phyloP scores from a whole-genome alignment of 2,329 filamentous ascomycete genomes.

The Trichoderma semiorbis region DNA sequence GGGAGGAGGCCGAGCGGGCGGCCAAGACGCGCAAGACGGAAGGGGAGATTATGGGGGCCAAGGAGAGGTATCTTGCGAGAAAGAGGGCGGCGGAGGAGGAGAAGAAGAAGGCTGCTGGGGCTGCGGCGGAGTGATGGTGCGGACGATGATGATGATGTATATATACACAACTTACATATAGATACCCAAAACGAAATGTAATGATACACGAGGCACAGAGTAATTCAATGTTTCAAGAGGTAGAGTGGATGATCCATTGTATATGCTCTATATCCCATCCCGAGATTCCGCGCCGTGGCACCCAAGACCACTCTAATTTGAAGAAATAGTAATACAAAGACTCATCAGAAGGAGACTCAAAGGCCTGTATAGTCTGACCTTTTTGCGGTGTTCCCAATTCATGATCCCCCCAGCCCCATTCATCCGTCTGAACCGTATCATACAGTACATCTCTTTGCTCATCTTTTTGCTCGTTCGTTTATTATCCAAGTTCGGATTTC shows the following conservation, averaged over 20 bases:
- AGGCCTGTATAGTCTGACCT: background rate
- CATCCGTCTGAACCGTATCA: background rate
- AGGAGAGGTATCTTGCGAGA: slow-evolving; percentile 73
- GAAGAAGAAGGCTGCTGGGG: slow-evolving; percentile 50
- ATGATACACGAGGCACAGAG: background rate
- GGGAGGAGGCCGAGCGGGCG: slow-evolving; percentile 58
- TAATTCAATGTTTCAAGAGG: background rate
- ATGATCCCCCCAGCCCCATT: background rate
- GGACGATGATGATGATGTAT: background rate
- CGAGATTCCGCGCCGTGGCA: background rate
- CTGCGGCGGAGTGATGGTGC: background rate
- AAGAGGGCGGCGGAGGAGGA: slow-evolving; percentile 72
- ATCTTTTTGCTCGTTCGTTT: background rate
- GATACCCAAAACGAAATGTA: background rate
- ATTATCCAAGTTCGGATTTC: background rate
- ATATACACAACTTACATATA: slow-evolving; percentile 28
- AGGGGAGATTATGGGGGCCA: slow-evolving; percentile 70
- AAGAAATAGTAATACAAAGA: slow-evolving; percentile 5
- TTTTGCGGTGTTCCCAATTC: background rate
- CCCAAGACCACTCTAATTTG: slow-evolving; percentile 6
- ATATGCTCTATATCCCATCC: slow-evolving; percentile 1
- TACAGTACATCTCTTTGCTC: background rate
- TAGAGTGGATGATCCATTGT: slow-evolving; percentile 1
- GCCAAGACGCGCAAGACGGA: slow-evolving; percentile 77
- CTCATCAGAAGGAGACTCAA: background rate